Percentiles rank a stretch among this genome's conserved stretches.
phyloP scores from a whole-genome alignment of 768 basidiomycete genomes.

The Scleroderma bovista region DNA sequence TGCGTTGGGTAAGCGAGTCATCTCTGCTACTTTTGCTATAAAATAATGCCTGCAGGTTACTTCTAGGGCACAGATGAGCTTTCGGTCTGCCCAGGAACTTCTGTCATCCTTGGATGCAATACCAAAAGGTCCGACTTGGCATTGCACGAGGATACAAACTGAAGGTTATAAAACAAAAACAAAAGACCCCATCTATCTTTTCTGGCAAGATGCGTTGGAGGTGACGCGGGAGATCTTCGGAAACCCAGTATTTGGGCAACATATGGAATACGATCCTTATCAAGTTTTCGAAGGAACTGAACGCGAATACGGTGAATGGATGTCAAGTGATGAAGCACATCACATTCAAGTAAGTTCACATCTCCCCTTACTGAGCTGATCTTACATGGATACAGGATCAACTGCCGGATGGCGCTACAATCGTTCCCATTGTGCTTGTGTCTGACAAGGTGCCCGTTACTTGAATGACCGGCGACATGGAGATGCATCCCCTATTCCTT shows the following conservation, averaged over 20 bases:
- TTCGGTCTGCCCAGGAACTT: too few relatives aligned
- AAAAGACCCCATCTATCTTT: conserved; percentile 2
- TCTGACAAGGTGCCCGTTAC: conserved; percentile 33
- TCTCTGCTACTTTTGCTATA: too few relatives aligned
- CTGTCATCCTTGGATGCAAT: too few relatives aligned
- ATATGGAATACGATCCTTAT: conserved; percentile 6
- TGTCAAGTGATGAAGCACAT: conserved; percentile 21
- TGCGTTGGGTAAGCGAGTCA: too few relatives aligned
- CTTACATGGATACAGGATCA: neutral
- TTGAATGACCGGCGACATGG: conserved; percentile 23
- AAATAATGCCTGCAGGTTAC: too few relatives aligned
- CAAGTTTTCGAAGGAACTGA: conserved; percentile 3
- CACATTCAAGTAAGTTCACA: conserved; percentile 17
- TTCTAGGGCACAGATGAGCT: too few relatives aligned
- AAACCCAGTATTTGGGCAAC: conserved; percentile 14
- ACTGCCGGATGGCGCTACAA: conserved; percentile 16
- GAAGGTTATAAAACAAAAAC: too few relatives aligned
- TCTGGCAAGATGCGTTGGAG: conserved; percentile 20
- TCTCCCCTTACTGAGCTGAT: neutral
- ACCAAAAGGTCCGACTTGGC: too few relatives aligned
- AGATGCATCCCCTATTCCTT: conserved; percentile 28
- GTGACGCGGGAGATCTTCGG: conserved; percentile 20
- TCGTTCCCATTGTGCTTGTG: conserved; percentile 26
- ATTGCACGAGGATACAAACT: too few relatives aligned
- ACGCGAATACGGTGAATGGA: conserved; percentile 15